Evolutionary conservation across 257 asterid species (phyloP), one percentile per base, ranked within the genome.

Genomic region (Capsicum baccatum): DNA sequence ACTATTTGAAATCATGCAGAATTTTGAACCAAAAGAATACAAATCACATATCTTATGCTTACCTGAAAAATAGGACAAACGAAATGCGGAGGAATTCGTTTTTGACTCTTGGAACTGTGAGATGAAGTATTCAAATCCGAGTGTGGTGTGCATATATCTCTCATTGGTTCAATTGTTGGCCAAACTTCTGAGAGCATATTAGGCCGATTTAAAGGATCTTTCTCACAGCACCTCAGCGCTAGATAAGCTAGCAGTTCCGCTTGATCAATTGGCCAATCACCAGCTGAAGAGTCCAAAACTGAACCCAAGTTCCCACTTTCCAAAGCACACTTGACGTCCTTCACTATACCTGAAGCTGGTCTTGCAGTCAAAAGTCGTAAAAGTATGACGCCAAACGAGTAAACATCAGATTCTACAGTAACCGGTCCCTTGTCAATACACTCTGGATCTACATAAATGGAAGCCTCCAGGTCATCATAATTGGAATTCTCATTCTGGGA

Each of bases 41-140:
- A 44, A 0, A 56, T 3, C 9, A n/a, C 7, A 66, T 78, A 6
- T 70, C 16, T 9, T 16, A 44, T 6, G 14, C 62, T 85, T 93
- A 95, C 99, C 98, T 96, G 98, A 84, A 83, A 89, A 82, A 96
- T 92, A 13, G 99, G 99, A 85, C 99, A 96, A 74, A 93, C 87
- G 55, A 96, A 96, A 88, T 92, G 91, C 44, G 98, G 86, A 85
- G 99, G 99, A 82, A 90, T 73, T 76, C 91, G 92, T 35, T 64
- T 90, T 85, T 89, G 96, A 78, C 82, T 89, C 84, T 86, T 90
- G 13, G 91, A 85, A 68, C 88, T 88, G 80, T 42, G 48, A 60
- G 85, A 48, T 48, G 92, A 81, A 42, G 88, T 83, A 83, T 83
- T 81, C 81, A 91, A 85, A 54, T 83, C 88, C 62, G 60, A 64